phyloP scores from a whole-genome alignment of 805 yeast species.

The Blastobotrys parvus region DNA sequence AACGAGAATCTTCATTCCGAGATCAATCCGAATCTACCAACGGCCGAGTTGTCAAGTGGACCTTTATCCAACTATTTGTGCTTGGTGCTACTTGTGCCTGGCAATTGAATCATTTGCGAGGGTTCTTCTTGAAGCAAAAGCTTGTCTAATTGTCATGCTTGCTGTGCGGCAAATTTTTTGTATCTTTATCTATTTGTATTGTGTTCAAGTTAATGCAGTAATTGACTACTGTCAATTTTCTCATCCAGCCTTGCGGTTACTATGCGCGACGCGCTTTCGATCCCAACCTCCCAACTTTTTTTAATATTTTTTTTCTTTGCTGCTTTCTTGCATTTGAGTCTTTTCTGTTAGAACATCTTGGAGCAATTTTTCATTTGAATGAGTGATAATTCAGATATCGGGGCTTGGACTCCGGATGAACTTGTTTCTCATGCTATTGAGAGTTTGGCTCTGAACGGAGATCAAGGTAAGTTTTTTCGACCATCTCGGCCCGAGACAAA shows the following conservation, averaged over 20 bases:
- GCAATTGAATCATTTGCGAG: conserved; percentile 70
- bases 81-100: conserved; percentile 61
- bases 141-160: conserved; percentile 54
- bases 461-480: conserved; percentile 22
- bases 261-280: neutral
- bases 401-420: conserved; percentile 22
- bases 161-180: too few species aligned
- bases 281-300: neutral
- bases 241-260: neutral
- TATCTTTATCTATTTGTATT: too few species aligned
- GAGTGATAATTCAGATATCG: too few species aligned
- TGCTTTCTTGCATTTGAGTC: neutral
- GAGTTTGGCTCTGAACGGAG: conserved; percentile 25
- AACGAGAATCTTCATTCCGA: conserved; percentile 67
- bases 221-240: neutral
- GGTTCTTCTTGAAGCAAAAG: conserved; percentile 82
- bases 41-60: conserved; percentile 63
- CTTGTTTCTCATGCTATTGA: conserved; percentile 23
- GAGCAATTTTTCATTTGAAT: too few species aligned
- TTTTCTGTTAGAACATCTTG: too few species aligned
- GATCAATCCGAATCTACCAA: conserved; percentile 72
- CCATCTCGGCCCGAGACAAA: too few species aligned
- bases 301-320: neutral
- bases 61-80: conserved; percentile 60
- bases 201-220: neutral